Base-by-base conservation (phyloP, 768 basidiomycete species). In the Floccularia luteovirens region DNA sequence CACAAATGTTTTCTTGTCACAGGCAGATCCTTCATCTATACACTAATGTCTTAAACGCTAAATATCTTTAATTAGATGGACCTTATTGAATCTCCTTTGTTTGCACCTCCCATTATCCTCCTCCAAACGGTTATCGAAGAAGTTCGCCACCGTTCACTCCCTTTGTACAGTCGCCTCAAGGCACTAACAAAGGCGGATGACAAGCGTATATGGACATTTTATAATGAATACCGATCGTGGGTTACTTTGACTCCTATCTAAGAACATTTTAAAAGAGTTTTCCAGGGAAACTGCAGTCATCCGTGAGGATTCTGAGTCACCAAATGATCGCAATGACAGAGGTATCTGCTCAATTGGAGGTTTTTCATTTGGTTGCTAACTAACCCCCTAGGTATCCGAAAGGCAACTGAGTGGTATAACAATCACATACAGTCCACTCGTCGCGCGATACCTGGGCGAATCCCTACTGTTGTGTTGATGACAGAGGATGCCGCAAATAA, bases 81-180 rank as follows among this genome's bases (percentile, higher is more conserved):
- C 61, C 70, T 98, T 38, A 68, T 98, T 27, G 87, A 91, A 57
- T 88, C 86, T 0, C 63, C 72, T 1, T 64, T 79, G 1, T 88
- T 93, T 50, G 72, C 63, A 0, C 68, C 83, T 0, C 90, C 93
- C 0, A 79, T 97, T 39, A 82, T 99, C 41, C 66, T 99, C 17
- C 75, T 96, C 2, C 94, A 98, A 61, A 99, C 94, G 0, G 93
- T 97, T 2, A 68, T 98, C 38, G 89, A 96, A 48, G 96, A 99
- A 77, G 91, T 97, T 43, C 75, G 94, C 43, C 96, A 98, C 57
- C 75, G 96, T 14, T 91, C 88, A 1, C 63, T 98, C 19, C 94
- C 94, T 3, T 64, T 98, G 12, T 91, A 90, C 62, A 97, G 92
- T 57, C 83, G 93, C 23, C 71, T 99, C 46, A 93, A 89, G 50